Conservation (phyloP, 371 early-diverging fungal species). For the Mortierella sp. region DNA sequence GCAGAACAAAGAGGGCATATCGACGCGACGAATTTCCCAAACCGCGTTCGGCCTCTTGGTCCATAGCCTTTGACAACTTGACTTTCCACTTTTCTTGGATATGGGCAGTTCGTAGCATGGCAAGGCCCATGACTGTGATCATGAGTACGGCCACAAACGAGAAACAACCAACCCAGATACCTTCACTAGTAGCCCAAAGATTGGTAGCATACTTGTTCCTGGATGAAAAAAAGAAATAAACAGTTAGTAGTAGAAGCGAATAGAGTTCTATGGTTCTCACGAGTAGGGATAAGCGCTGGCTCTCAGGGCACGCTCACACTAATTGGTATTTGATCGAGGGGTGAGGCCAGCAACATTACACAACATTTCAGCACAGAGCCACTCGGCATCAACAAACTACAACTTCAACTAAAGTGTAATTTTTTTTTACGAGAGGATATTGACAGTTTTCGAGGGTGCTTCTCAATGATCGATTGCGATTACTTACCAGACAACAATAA, state of each 20-base stretch:
- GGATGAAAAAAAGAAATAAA: slow-evolving; percentile 53
- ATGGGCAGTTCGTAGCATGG: slow-evolving; percentile 75
- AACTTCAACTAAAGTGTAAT: no score
- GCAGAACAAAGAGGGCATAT: slow-evolving; percentile 73
- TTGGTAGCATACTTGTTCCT: slow-evolving; percentile 63
- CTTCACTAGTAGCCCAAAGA: slow-evolving; percentile 79
- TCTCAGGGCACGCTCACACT: no score
- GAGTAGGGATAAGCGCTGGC: no score
- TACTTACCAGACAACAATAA: slow-evolving; percentile 77
- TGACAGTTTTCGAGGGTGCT: no score
- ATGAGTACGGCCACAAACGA: slow-evolving; percentile 75
- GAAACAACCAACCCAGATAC: slow-evolving; percentile 76
- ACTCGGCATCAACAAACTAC: no score
- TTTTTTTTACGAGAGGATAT: no score
- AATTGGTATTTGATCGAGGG: no score
- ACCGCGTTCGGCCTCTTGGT: slow-evolving; percentile 39
- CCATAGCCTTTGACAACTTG: slow-evolving; percentile 71
- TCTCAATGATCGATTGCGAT: no score
- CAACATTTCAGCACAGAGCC: no score
- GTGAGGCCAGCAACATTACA: no score
- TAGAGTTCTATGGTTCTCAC: not conserved
- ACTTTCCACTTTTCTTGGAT: slow-evolving; percentile 78
- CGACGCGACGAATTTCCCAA: slow-evolving; percentile 57
- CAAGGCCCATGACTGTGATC: slow-evolving; percentile 81
- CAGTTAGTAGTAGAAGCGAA: not conserved